A percentile compares a stretch with the other conserved stretches of the same genome.
phyloP scores from a whole-genome alignment of 176 grass and related monocot species.

The Carex cristatella region DNA sequence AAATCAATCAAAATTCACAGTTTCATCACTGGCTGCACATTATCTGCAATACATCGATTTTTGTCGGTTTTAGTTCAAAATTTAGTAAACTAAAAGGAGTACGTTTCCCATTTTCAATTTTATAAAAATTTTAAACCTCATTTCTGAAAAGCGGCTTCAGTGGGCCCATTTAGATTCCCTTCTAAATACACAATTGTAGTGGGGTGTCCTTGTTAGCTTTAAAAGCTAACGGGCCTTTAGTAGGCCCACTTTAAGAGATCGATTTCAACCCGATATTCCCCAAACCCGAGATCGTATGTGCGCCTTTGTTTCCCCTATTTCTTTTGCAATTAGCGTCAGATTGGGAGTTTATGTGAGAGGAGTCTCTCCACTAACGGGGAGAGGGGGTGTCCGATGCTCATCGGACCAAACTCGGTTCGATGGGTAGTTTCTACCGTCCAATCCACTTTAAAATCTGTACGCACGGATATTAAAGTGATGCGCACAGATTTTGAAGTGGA shows the following conservation, averaged over 20 bases:
- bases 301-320: neutral
- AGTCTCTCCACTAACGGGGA: neutral
- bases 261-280: conserved; percentile 4
- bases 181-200: neutral
- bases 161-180: neutral
- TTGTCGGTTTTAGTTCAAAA: no score
- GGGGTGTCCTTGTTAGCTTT: neutral
- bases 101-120: neutral
- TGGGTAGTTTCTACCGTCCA: no score
- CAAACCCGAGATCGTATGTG: neutral
- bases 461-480: no score
- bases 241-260: neutral
- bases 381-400: no score
- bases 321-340: neutral
- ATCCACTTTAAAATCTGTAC: no score
- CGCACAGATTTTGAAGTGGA: no score
- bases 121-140: neutral
- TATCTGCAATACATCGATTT: no score
- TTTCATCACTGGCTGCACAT: no score
- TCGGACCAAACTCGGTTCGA: no score
- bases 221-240: neutral
- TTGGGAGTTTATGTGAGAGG: neutral
- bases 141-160: neutral
- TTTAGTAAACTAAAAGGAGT: no score
- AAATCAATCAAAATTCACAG: no score